phyloP scores from a whole-genome alignment of 2,329 filamentous ascomycete genomes.

The Mycogone perniciosa region DNA sequence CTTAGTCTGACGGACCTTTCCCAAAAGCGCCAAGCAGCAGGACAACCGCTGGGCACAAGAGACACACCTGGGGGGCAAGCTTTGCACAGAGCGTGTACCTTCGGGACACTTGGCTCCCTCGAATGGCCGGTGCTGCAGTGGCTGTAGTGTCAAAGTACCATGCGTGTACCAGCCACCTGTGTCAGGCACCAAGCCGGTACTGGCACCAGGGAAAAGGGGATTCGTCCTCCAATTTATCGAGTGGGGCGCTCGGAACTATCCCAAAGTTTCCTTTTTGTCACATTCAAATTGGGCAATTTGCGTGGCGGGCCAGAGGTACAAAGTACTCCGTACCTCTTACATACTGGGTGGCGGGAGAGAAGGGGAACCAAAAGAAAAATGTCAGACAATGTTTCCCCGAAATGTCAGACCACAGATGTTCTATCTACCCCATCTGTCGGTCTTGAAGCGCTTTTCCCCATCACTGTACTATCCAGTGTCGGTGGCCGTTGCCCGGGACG shows the following conservation, averaged over 20 bases:
- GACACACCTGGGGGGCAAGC: neutral
- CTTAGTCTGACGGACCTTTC: too few relatives aligned
- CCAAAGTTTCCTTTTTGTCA: constrained; percentile 13
- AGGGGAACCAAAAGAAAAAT: constrained; percentile 1
- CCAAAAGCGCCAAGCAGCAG: too few relatives aligned
- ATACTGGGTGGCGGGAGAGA: neutral
- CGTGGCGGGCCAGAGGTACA: constrained; percentile 10
- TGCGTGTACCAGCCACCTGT: neutral
- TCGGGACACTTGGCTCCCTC: too few relatives aligned
- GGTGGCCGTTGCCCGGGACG: neutral
- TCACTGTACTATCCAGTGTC: neutral
- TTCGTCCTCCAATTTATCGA: constrained; percentile 13
- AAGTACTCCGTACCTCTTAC: neutral
- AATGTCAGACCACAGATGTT: too few relatives aligned
- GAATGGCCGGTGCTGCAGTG: neutral
- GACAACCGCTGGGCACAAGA: neutral
- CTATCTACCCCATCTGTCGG: too few relatives aligned
- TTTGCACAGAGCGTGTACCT: neutral
- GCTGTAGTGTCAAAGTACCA: neutral
- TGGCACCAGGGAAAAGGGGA: constrained; percentile 5
- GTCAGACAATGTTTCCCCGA: neutral
- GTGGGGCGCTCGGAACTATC: constrained; percentile 14
- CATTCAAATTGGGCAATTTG: constrained; percentile 22
- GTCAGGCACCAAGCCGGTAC: neutral
- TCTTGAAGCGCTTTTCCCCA: too few relatives aligned